Base-by-base conservation (phyloP, 805 yeast species). In the Candida sithepensis region DNA sequence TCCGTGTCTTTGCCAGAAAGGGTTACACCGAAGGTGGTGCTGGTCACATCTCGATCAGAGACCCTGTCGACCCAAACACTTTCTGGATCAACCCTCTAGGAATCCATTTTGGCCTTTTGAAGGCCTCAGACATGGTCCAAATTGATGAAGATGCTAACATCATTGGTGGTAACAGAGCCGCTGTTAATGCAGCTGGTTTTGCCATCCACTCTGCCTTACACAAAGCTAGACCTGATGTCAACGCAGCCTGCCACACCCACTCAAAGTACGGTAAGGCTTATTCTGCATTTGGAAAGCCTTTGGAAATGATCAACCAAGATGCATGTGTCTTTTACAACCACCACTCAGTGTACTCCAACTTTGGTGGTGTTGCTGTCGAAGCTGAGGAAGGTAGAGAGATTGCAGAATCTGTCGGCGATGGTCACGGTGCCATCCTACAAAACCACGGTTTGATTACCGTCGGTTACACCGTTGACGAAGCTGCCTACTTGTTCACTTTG, bases 21-120 rank as follows among this genome's bases (percentile, higher is more conserved):
- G 88, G 88, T 16, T 88, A 69, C 65, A 72, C 82, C 16, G 89
- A 86, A 63, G 96, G 96, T 14, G 65, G 81, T 19, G 89, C 96
- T 0, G 96, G 96, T 20, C 96, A 88, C 63, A 88, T 88, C 48
- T 84, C 94, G 8, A 76, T 88, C 12, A 76, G 94, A 56, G 96
- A 88, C 60, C 96, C 96, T 3, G 81, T 85, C 39, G 81, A 84
- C 53, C 85, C 85, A n/a, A 64, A 72, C 41, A 85, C 92, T 3
- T 88, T 88, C 64, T 88, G 96, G 96, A 86, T 88, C 63, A 88
- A 88, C 67, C 96, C 96, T 4, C 70, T 88, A 53, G 92, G 85
- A n/a, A 76, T 74, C 54, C 96, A 88, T 65, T 88, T 85, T 64
- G 73, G 78, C 19, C 60, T 77, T 39, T 67, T 83, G 60, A 77